Evolutionary conservation across 768 basidiomycete genomes (phyloP).

Genomic region (Trametes gibbosa): DNA sequence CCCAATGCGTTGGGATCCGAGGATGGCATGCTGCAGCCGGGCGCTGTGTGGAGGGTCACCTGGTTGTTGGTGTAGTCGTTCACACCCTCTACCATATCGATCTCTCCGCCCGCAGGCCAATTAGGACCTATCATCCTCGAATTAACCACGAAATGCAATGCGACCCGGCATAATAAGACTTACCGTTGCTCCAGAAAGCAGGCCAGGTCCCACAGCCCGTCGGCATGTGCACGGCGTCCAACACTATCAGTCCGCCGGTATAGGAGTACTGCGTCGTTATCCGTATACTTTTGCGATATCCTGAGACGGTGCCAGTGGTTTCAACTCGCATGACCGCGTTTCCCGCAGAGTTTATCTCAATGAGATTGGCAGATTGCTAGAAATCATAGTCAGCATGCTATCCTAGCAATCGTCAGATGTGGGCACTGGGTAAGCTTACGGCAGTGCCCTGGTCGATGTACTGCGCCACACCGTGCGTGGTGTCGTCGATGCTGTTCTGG

Average conservation of each 20-base stretch:
- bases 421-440: constrained; percentile 35
- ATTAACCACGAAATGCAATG: not conserved
- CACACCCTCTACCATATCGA: constrained; percentile 84
- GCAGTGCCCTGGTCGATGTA: constrained; percentile 64
- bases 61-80: constrained; percentile 79
- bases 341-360: constrained; percentile 64
- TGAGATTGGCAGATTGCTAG: constrained; percentile 56
- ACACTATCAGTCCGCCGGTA: constrained; percentile 67
- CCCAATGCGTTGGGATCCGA: constrained; percentile 44
- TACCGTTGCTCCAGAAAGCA: constrained; percentile 40
- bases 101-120: constrained; percentile 72
- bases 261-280: constrained; percentile 62
- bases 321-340: constrained; percentile 89
- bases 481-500: constrained; percentile 56
- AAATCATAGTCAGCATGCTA: not conserved
- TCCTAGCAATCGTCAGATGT: not conserved
- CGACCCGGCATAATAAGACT: not conserved
- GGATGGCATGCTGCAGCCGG: constrained; percentile 64
- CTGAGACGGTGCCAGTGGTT: constrained; percentile 70
- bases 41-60: constrained; percentile 74
- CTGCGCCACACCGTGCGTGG: constrained; percentile 70
- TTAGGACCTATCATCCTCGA: constrained; percentile 38
- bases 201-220: constrained; percentile 90
- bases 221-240: constrained; percentile 89
- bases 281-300: constrained; percentile 71